Conservation (phyloP, 179 eudicot species). For the Drosera spatulata region DNA sequence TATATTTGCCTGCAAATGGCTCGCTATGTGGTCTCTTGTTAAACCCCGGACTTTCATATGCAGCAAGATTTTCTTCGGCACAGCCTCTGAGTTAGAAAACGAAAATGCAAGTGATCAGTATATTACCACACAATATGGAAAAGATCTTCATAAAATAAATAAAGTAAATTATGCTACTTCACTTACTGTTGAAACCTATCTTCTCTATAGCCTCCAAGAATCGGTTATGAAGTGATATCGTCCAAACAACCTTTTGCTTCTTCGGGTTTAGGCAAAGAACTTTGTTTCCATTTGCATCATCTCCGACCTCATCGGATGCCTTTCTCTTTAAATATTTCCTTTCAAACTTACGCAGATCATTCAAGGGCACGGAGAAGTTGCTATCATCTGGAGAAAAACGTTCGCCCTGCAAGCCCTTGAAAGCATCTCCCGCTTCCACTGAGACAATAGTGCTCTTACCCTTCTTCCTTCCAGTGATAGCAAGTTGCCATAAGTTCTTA, state of each 20-base stretch:
- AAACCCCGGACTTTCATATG: neutral
- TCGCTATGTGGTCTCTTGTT: neutral
- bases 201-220: neutral
- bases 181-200: neutral
- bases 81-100: neutral
- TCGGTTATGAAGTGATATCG: neutral
- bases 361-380: no score
- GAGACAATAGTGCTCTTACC: neutral
- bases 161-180: no score
- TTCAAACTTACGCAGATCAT: neutral
- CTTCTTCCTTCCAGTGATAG: neutral
- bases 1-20: neutral
- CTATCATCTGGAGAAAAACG: neutral
- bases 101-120: no score
- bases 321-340: neutral
- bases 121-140: no score
- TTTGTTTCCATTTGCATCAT: neutral
- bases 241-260: neutral
- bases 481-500: neutral
- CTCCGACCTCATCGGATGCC: neutral
- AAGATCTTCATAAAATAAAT: no score
- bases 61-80: neutral
- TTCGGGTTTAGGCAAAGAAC: neutral
- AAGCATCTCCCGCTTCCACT: neutral
- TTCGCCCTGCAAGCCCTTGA: neutral